Evolutionary conservation across 768 basidiomycete genomes (phyloP).

Genomic region (Tricholomella constricta): DNA sequence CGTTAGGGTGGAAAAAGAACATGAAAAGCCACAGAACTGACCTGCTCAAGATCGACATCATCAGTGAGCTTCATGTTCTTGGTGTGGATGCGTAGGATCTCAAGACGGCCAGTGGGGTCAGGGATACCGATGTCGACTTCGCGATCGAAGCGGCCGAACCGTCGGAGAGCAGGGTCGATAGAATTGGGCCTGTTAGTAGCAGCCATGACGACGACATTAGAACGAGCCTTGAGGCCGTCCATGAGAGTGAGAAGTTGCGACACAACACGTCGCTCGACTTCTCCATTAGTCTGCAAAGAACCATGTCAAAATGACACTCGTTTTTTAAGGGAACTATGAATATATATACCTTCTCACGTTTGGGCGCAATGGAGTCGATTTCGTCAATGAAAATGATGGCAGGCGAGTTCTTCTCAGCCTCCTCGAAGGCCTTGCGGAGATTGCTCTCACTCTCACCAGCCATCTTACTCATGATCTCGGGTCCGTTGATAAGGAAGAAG

Average conservation of each 20-base stretch:
- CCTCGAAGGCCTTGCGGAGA: conserved; percentile 97
- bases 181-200: conserved; percentile 99
- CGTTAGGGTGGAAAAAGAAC: conserved; percentile 5
- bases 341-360: conserved; percentile 89
- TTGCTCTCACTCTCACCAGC: conserved; percentile 98
- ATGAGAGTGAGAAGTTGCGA: conserved; percentile 98
- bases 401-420: conserved; percentile 99
- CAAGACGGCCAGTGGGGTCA: conserved; percentile 97
- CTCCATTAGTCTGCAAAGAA: conserved; percentile 84
- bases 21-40: conserved; percentile 24
- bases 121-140: conserved; percentile 99
- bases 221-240: conserved; percentile 98
- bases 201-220: conserved; percentile 99
- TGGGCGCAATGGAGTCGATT: conserved; percentile 98
- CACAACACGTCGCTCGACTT: conserved; percentile 99
- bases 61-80: conserved; percentile 99
- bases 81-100: conserved; percentile 98
- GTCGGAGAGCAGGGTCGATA: conserved; percentile 97
- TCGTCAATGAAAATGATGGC: conserved; percentile 99
- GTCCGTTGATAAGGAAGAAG: conserved; percentile 99
- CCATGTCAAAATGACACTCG: not conserved
- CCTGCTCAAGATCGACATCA: conserved; percentile 97
- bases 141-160: conserved; percentile 99
- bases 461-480: conserved; percentile 99
- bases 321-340: not conserved